Base-by-base conservation (phyloP, 768 basidiomycete genomes). In the Gautieria morchelliformis region DNA sequence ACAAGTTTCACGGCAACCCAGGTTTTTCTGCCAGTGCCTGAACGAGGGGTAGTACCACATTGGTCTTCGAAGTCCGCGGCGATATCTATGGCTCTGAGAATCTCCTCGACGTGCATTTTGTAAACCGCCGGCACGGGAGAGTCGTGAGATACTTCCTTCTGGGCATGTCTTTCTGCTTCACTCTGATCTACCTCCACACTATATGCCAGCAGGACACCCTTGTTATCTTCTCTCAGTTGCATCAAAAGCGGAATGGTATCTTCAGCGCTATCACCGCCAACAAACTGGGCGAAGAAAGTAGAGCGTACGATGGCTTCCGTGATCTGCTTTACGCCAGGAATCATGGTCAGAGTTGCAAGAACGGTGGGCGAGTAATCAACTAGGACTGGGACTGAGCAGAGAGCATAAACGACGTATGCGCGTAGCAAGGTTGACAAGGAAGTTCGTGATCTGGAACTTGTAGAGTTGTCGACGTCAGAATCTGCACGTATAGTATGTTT, bases 231-330 rank as follows among this genome's bases (percentile, higher is more conserved):
- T 17, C 92, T 80, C 24, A 94, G 74, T 12, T 69, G 64, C 41
- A 75, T 71, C 41, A 96, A 77, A 0, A 88, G 66, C 1, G 89
- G 84, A 5, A 88, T 62, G 7, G 85, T 79, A 17, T 78, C 83
- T 39, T 79, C 76, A 0, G 85, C 87, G 0, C 85, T 85, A 59
- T 94, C 92, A 3, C 89, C 93, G 0, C 93, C 92, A 1, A 94
- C 93, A 62, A 95, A 97, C 85, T 92, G 63, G 47, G 80, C 77
- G 64, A 93, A 95, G 73, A 96, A 95, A 0, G 93, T 94, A 10
- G 75, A 70, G 42, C 89, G 76, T 5, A 95, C 85, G 54, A 89
- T 66, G 1, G 73, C 73, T 64, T 91, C 83, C 1, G 85, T 83
- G 41, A 91, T 63, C 55, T 79, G 73, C 58, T 75, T 79, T 0